Evolutionary conservation across 2,329 filamentous ascomycete species (phyloP), one percentile per base, ranked within the genome.

Genomic region (Colletotrichum zoysiae): DNA sequence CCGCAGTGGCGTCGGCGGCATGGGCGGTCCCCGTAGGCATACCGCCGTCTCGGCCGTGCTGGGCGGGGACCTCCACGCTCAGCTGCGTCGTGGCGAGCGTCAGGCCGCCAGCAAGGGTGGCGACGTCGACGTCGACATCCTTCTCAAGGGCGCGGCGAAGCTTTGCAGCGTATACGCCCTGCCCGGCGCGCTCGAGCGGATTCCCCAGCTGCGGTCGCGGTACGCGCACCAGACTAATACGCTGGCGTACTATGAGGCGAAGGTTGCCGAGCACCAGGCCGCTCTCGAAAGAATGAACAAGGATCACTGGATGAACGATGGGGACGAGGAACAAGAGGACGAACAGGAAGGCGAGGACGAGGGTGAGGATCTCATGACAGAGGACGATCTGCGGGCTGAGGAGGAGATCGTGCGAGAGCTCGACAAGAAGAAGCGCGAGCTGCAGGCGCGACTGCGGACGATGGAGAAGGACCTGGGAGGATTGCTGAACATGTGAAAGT

Each of bases 11-110:
- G 55, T 35, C 1, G 65, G 51, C 30, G 55, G 48, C 12, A 57
- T 78, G 77, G 64, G 76, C 82, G 74, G 86, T 84, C 91, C 89
- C 55, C 89, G 89, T 75, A 88, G 90, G 71, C 93, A 92, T 82
- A 97, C 94, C 2, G 95, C 95, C 12, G 95, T 98, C 2, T 93
- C 95, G 3, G 94, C 95, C 9, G 95, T 98, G 0, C 84, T 98
- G 11, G 96, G 96, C 6, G 92, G 91, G 0, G 93, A 97, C 75
- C 89, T 98, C 80, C 94, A 97, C 80, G 91, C 93, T 57, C 89
- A 93, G 79, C 94, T 98, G 84, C 74, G 89, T 82, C 74, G 86
- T 66, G 87, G 86, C 59, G 88, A 88, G 57, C 70, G 70, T 20
- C 85, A 83, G 64, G 84, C 85, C 46, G 79, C 80, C 16, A 83